Evolutionary conservation across 2,329 filamentous ascomycete species (phyloP).

Genomic region (Colletotrichum lentis): DNA sequence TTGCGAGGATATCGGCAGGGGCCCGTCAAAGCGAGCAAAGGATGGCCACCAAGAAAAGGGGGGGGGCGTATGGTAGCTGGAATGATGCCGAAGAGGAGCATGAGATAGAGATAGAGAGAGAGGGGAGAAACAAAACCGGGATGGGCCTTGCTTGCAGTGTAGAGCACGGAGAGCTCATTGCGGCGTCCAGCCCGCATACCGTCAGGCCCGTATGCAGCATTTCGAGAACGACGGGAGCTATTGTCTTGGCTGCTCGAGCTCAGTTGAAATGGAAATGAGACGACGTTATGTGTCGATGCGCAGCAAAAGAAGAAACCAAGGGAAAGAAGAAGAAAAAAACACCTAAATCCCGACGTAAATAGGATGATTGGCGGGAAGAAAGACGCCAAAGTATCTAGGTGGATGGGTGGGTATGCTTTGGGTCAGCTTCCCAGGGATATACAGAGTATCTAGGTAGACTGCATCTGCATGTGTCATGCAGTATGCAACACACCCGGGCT

Average conservation of each 20-base stretch:
- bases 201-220: constrained; percentile 17
- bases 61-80: constrained; percentile 10
- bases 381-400: constrained; percentile 1
- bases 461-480: constrained; percentile 35
- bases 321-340: too few relatives aligned
- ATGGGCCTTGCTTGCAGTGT: constrained; percentile 21
- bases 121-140: background rate
- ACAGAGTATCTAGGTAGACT: too few relatives aligned
- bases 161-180: constrained; percentile 14
- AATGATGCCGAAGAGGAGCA: too few relatives aligned
- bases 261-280: constrained; percentile 18
- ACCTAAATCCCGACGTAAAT: background rate
- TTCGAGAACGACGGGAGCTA: constrained; percentile 29
- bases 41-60: background rate
- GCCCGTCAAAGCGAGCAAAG: constrained; percentile 3
- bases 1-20: constrained; percentile 20
- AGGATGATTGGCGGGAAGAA: constrained; percentile 26
- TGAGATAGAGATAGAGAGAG: too few relatives aligned
- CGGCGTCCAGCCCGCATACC: constrained; percentile 2
- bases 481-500: constrained; percentile 15
- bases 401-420: too few relatives aligned
- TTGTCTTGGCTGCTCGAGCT: constrained; percentile 33
- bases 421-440: too few relatives aligned
- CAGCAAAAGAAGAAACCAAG: constrained; percentile 6
- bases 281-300: constrained; percentile 34